A percentile compares a stretch with the other conserved stretches of the same genome.
Evolutionary conservation across 2,329 filamentous ascomycete genomes (phyloP).

Genomic region (Alternaria tenuissima): DNA sequence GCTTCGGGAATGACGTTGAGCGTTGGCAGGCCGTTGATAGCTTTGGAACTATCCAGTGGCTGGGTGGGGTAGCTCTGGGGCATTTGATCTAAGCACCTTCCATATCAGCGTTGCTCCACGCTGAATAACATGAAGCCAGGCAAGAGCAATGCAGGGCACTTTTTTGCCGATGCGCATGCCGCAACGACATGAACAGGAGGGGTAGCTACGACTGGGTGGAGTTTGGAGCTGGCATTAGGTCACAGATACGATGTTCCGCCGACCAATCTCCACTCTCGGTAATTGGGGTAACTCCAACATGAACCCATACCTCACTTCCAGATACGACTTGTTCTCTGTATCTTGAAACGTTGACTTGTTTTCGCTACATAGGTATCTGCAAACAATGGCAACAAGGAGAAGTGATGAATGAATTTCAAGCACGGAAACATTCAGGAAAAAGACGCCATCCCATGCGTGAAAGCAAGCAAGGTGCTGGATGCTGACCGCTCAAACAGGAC

Average conservation of each 20-base stretch:
- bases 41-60: background rate
- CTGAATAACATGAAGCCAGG: background rate
- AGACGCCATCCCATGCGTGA: conserved; percentile 28
- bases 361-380: conserved; percentile 21
- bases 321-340: background rate
- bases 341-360: background rate
- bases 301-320: background rate
- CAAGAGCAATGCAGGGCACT: background rate
- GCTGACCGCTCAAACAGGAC: background rate
- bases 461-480: conserved; percentile 1
- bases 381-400: background rate
- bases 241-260: conserved; percentile 2
- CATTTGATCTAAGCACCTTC: conserved; percentile 3
- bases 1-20: background rate
- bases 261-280: background rate
- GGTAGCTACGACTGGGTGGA: background rate
- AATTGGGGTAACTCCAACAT: conserved; percentile 4
- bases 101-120: background rate
- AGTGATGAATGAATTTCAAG: background rate
- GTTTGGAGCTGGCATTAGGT: background rate
- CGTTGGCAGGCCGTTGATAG: conserved; percentile 1
- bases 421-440: background rate
- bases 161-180: background rate
- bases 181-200: background rate
- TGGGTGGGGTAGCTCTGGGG: conserved; percentile 9